These are phyloP conservation scores for Phytophthora pisi DNA, from an alignment of 352 stramenopile genomes.

Conservation along the genomic window DNA sequence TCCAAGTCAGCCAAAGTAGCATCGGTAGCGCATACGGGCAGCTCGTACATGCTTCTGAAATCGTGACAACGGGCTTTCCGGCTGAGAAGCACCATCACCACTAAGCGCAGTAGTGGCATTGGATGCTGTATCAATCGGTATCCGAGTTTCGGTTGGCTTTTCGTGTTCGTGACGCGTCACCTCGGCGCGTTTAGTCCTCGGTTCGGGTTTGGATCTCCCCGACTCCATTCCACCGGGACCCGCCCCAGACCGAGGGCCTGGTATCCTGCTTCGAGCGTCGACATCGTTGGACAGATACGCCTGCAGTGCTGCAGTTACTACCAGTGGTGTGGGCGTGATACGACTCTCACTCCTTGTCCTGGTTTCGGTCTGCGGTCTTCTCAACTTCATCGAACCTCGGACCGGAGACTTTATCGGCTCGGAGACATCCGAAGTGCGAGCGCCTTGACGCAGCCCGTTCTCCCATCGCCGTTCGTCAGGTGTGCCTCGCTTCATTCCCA, in stretches of 20 bases:
- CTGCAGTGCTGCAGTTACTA: slow-evolving; percentile 17
- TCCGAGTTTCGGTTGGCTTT: not conserved
- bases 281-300: slow-evolving; percentile 20
- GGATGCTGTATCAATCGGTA: not conserved
- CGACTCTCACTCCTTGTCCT: slow-evolving; percentile 6
- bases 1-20: slow-evolving; percentile 7
- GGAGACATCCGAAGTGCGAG: not conserved
- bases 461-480: slow-evolving; percentile 21
- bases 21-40: not conserved
- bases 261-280: slow-evolving; percentile 26
- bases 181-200: not conserved
- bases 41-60: slow-evolving; percentile 47
- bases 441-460: slow-evolving; percentile 12
- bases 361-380: slow-evolving; percentile 2
- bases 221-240: not conserved
- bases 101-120: not conserved
- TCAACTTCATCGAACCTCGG: not conserved
- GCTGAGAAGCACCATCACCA: not conserved
- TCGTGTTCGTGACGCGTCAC: not conserved
- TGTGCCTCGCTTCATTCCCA: slow-evolving; percentile 20
- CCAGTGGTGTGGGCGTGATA: not conserved
- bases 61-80: slow-evolving; percentile 49
- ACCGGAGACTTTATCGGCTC: not conserved
- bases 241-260: slow-evolving; percentile 1
- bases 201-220: not conserved